These are phyloP conservation scores for Apiospora malaysiana DNA, from an alignment of 2,329 filamentous ascomycete genomes.

Conservation along the genomic window DNA sequence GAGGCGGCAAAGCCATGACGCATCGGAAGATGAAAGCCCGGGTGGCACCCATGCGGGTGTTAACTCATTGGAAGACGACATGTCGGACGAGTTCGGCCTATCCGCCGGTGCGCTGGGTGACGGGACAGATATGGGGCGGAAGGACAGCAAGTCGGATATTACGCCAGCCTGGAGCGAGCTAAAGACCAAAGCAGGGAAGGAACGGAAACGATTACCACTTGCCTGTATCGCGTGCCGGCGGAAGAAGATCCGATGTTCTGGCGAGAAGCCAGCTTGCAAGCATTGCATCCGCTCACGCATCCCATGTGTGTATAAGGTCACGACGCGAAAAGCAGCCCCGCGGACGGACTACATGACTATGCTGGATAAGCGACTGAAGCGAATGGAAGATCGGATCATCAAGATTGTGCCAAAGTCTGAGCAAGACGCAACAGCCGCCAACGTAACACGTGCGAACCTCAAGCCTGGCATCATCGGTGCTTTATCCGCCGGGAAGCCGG, in stretches of 20 bases:
- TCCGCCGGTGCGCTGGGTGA: conserved; percentile 53
- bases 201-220: conserved; percentile 88
- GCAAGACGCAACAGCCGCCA: conserved; percentile 65
- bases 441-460: conserved; percentile 80
- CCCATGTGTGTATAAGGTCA: conserved; percentile 97
- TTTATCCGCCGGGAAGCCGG: conserved; percentile 56
- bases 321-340: conserved; percentile 89
- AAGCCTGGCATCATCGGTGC: conserved; percentile 75
- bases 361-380: conserved; percentile 92
- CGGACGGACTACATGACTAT: conserved; percentile 99
- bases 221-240: conserved; percentile 95
- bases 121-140: conserved; percentile 58
- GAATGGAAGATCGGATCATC: conserved; percentile 98
- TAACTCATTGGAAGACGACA: conserved; percentile 58
- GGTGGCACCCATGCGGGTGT: conserved; percentile 50
- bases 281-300: conserved; percentile 92
- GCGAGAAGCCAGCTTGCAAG: conserved; percentile 96
- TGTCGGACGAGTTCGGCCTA: conserved; percentile 65
- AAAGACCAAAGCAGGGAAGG: conserved; percentile 93
- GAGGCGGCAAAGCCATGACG: conserved; percentile 41
- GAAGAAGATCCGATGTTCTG: conserved; percentile 98
- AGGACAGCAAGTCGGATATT: conserved; percentile 63
- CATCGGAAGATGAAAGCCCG: conserved; percentile 52
- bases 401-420: conserved; percentile 92
- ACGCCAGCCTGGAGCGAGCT: conserved; percentile 79